These are phyloP conservation scores for Naegleria fowleri DNA, from an alignment of 208 protist genomes.

Conservation along the genomic window DNA sequence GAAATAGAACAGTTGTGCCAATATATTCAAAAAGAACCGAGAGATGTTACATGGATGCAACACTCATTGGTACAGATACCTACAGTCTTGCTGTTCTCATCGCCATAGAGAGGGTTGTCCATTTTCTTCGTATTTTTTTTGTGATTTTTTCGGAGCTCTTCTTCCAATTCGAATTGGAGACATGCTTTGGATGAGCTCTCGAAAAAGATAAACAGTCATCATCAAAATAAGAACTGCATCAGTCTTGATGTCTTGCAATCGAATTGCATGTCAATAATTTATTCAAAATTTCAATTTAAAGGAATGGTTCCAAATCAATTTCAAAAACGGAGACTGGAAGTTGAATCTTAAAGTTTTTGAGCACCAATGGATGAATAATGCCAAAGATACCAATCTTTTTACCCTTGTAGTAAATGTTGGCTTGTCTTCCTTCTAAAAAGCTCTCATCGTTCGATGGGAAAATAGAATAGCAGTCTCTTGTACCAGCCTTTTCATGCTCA, in stretches of 20 bases:
- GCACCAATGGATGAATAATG: conserved; percentile 31
- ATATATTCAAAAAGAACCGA: background rate
- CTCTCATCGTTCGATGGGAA: conserved; percentile 17
- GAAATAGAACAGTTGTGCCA: background rate
- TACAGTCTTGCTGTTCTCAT: background rate
- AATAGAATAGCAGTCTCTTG: background rate
- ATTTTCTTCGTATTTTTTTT: background rate
- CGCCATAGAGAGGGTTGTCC: conserved; percentile 20
- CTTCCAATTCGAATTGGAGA: no score
- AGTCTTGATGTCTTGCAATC: no score
- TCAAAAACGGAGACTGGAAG: conserved; percentile 39
- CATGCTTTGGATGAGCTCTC: no score
- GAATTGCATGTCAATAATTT: no score
- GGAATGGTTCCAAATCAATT: conserved; percentile 41
- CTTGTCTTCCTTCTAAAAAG: conserved; percentile 28
- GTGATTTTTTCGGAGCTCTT: background rate
- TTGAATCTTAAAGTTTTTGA: conserved; percentile 36
- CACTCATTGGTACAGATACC: background rate
- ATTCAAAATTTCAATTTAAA: conserved; percentile 7
- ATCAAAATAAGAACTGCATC: no score
- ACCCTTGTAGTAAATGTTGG: conserved; percentile 18
- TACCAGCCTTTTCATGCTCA: background rate
- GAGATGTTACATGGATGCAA: no score
- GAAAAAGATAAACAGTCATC: no score
- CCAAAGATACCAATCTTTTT: conserved; percentile 39